Evolutionary conservation across 2,329 filamentous ascomycete species (phyloP).

Genomic region (Cordyceps sp.): DNA sequence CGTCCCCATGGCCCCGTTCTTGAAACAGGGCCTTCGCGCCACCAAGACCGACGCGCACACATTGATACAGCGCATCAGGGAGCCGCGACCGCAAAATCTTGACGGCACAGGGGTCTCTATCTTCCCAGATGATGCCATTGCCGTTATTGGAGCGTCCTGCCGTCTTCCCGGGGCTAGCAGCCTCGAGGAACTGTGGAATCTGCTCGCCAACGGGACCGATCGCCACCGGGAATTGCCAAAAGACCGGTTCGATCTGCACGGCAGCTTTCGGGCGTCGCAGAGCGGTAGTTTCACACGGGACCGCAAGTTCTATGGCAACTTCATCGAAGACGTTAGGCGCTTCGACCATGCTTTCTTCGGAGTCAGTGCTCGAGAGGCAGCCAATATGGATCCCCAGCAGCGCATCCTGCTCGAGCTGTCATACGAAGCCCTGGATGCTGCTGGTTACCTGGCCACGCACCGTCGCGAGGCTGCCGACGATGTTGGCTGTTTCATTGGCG

Average conservation of each 20-base stretch:
- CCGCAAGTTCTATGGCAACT: neutral
- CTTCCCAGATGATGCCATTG: neutral
- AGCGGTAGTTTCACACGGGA: too few relatives aligned
- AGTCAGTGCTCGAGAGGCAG: slow-evolving; percentile 10
- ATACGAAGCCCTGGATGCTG: slow-evolving; percentile 14
- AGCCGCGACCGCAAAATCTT: too few relatives aligned
- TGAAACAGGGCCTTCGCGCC: neutral
- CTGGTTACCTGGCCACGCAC: slow-evolving; percentile 5
- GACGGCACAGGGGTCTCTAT: too few relatives aligned
- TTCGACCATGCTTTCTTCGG: slow-evolving; percentile 14
- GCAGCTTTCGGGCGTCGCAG: too few relatives aligned
- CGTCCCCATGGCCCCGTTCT: neutral
- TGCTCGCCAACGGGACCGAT: neutral
- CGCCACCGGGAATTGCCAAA: neutral
- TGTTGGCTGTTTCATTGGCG: slow-evolving; percentile 12
- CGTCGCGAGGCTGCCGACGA: neutral
- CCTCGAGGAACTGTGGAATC: slow-evolving; percentile 7
- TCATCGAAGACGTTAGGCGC: slow-evolving; percentile 3
- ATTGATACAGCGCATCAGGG: too few relatives aligned
- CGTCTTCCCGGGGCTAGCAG: neutral
- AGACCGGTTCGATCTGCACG: too few relatives aligned
- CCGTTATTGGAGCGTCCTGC: slow-evolving; percentile 1
- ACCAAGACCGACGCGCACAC: neutral
- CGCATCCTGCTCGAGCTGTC: slow-evolving; percentile 15
- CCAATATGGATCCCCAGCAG: slow-evolving; percentile 17